Conservation (phyloP, 164 flowering plant species). For the Paratinospora sagittata region DNA sequence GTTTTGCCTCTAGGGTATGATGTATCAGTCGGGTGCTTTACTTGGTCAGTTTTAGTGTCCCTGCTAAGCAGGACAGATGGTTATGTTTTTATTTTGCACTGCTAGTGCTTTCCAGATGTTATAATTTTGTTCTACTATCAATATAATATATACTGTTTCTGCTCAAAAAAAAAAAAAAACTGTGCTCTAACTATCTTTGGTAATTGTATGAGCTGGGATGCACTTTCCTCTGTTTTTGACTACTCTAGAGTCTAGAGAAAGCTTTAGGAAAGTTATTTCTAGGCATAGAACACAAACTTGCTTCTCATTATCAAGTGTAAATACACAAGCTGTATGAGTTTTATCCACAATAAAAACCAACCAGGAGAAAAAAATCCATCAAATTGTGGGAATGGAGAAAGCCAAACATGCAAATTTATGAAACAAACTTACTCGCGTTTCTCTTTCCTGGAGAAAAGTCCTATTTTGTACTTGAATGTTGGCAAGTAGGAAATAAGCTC, state of each 20-base stretch:
- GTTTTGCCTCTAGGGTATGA: no score
- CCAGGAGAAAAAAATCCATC: neutral
- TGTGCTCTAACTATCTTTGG: no score
- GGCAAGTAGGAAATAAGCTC: slow-evolving; percentile 36
- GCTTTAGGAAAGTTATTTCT: neutral
- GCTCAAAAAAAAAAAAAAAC: no score
- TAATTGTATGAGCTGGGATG: neutral
- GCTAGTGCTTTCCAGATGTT: no score
- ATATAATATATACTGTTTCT: no score
- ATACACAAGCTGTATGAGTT: neutral
- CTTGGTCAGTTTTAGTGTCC: no score
- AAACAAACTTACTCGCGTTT: slow-evolving; percentile 33
- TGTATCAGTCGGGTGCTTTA: no score
- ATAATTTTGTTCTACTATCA: no score
- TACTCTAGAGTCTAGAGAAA: neutral
- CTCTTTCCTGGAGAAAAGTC: slow-evolving; percentile 33
- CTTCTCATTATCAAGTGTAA: neutral
- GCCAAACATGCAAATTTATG: neutral
- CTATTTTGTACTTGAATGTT: slow-evolving; percentile 30
- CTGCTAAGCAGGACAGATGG: no score
- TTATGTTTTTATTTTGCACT: no score
- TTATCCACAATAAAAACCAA: neutral
- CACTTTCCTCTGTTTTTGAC: neutral
- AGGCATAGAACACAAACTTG: neutral
- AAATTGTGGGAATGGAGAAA: no score